Evolutionary conservation across 306 rosid genomes (phyloP), one percentile per base, ranked within the genome.

Genomic region (Vigna mungo): DNA sequence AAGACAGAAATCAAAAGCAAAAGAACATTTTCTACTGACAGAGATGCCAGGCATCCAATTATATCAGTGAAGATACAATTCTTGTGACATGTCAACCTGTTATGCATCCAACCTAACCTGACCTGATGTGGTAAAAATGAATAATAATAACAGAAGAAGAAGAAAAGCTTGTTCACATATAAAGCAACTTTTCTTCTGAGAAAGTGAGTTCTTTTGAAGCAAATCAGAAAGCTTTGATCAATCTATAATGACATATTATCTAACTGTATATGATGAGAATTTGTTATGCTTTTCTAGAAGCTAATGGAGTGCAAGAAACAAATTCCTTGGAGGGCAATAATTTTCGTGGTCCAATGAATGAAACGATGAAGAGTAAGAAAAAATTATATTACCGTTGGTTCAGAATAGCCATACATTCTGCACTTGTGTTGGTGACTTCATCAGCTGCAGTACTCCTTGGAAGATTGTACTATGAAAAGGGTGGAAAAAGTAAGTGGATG

Each of bases 401-500:
- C 12, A 34, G 48, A 60, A 10, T 82, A 63, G 70, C 65, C 34
- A 25, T 82, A 20, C 52, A 82, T 72, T 72, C 64, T 10, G 18
- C 55, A 54, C 41, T 82, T n/a, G 41, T 76, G 18, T 63, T 82
- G 20, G 5, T 82, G 30, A 56, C 75, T 21, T 58, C 52, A 2
- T 43, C 85, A 82, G 15, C 71, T 1, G 85, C 85, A 64, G 4
- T 49, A 71, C 85, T 82, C 16, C 51, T 82, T 0, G 85, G 82
- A 77, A 82, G 85, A 64, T 47, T 82, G 17, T 77, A 77, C 30
- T 82, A 53, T 36, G 75, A 64, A 2, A 82, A 77, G 55, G 85
- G 85, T 1, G 85, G 85, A 13, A 82, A 77, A 2, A 82, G 85
- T 56, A 82, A 82, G 63, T 82, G 85, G 85, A 71, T 82, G 21